These are phyloP conservation scores for Hypocreales sp. DNA, from an alignment of 2,329 filamentous ascomycete genomes.

Conservation along the genomic window DNA sequence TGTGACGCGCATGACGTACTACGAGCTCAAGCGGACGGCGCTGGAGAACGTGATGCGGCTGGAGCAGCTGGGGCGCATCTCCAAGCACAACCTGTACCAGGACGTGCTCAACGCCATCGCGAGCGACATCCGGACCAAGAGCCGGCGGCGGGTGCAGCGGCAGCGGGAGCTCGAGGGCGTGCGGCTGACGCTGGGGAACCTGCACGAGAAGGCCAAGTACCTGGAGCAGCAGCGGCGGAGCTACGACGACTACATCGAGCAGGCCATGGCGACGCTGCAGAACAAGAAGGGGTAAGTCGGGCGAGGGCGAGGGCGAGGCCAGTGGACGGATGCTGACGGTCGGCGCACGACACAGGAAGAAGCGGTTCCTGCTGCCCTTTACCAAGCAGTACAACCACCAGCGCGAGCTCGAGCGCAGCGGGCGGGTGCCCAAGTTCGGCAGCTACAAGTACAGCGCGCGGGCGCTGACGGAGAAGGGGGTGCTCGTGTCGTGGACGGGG, in stretches of 20 bases:
- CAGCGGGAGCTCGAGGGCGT: constrained; percentile 83
- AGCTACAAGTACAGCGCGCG: constrained; percentile 94
- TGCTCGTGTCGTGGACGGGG: constrained; percentile 81
- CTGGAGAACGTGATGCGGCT: constrained; percentile 87
- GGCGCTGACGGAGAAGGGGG: constrained; percentile 80
- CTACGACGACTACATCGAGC: constrained; percentile 98
- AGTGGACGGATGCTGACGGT: neutral
- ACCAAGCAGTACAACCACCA: constrained; percentile 99
- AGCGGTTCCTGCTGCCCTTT: constrained; percentile 87
- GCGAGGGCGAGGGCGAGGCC: neutral
- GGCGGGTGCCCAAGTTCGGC: constrained; percentile 91
- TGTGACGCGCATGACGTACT: constrained; percentile 77
- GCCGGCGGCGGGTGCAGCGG: constrained; percentile 77
- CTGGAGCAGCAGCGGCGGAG: constrained; percentile 91
- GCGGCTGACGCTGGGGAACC: constrained; percentile 54
- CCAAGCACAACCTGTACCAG: constrained; percentile 84
- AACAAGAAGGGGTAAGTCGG: constrained; percentile 74
- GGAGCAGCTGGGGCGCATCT: constrained; percentile 77
- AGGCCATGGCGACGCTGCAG: constrained; percentile 92
- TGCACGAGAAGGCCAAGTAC: constrained; percentile 79
- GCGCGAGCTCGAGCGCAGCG: constrained; percentile 80
- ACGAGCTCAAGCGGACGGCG: constrained; percentile 81
- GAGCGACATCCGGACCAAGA: constrained; percentile 92
- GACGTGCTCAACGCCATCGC: constrained; percentile 97
- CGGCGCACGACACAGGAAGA: constrained; percentile 65